These are phyloP conservation scores for Pleodorina starrii DNA, from an alignment of 139 green algal species.

Conservation along the genomic window DNA sequence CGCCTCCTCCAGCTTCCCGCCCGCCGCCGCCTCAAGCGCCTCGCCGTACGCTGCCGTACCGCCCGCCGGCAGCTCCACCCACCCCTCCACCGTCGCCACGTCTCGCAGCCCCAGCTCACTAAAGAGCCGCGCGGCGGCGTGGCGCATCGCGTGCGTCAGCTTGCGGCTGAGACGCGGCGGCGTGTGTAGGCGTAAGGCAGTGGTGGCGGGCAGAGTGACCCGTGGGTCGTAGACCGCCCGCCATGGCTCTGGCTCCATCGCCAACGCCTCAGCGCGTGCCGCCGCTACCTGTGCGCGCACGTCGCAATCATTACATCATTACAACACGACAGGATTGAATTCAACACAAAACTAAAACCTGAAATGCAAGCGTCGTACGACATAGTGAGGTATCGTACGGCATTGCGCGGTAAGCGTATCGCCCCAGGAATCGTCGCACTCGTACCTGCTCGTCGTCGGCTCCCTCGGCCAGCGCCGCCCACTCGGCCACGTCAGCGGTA, in stretches of 20 bases:
- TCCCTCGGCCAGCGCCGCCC: constrained; percentile 21
- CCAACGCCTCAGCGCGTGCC: background rate
- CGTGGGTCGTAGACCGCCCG: background rate
- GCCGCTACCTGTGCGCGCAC: too few species aligned
- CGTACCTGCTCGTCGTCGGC: background rate
- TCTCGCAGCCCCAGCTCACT: constrained; percentile 71
- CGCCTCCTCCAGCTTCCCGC: background rate
- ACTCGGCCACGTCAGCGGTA: constrained; percentile 54
- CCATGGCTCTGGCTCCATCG: constrained; percentile 19
- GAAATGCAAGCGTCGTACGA: too few species aligned
- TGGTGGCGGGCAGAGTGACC: background rate
- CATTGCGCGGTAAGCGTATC: too few species aligned
- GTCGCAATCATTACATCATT: too few species aligned
- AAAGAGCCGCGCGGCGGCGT: constrained; percentile 72
- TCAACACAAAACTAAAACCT: too few species aligned
- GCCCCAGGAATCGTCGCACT: too few species aligned
- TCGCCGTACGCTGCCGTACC: constrained; percentile 10
- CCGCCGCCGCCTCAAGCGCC: background rate
- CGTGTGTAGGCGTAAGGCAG: constrained; percentile 41
- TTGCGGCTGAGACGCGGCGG: constrained; percentile 64
- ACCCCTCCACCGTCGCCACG: constrained; percentile 75
- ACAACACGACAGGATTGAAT: too few species aligned
- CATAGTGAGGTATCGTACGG: too few species aligned
- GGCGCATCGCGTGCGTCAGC: constrained; percentile 56
- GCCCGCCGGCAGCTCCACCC: constrained; percentile 65